Conservation (phyloP, 1,284 basidiomycete genomes). For the Trichosporon asahii region DNA sequence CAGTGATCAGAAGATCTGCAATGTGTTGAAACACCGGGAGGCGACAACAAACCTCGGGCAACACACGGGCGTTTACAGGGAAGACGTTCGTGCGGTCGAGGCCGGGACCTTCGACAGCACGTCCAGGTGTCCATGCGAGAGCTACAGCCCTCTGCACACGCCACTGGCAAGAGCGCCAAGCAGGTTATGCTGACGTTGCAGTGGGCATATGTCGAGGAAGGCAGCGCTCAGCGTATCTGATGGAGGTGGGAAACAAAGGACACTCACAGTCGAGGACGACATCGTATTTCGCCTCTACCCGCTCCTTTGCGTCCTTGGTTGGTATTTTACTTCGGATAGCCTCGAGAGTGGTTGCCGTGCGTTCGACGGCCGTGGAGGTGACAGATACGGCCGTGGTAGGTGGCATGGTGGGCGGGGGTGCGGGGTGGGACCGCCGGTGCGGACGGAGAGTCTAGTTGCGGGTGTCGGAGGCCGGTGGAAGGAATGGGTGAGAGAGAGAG, state of each 20-base stretch:
- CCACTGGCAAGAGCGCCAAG: background rate
- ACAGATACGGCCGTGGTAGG: background rate
- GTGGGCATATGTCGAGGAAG: background rate
- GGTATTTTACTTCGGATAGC: constrained; percentile 16
- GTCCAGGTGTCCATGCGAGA: too few species aligned
- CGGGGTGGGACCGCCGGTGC: background rate
- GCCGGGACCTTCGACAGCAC: background rate
- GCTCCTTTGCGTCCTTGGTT: constrained; percentile 7
- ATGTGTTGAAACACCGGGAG: background rate
- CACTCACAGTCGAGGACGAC: constrained; percentile 43
- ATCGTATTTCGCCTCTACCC: constrained; percentile 35
- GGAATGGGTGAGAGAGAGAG: background rate
- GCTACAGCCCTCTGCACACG: background rate
- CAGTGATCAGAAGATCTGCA: background rate
- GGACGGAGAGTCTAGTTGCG: background rate
- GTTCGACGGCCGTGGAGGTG: background rate
- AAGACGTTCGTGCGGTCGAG: background rate
- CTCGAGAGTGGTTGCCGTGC: constrained; percentile 4
- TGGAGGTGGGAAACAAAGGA: background rate
- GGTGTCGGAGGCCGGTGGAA: background rate
- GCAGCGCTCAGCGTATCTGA: too few species aligned
- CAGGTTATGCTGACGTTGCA: background rate
- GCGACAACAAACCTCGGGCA: background rate
- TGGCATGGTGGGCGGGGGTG: background rate
- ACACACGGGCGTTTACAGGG: background rate